phyloP scores from a whole-genome alignment of 352 stramenopile genomes.

The Phytophthora capsici region DNA sequence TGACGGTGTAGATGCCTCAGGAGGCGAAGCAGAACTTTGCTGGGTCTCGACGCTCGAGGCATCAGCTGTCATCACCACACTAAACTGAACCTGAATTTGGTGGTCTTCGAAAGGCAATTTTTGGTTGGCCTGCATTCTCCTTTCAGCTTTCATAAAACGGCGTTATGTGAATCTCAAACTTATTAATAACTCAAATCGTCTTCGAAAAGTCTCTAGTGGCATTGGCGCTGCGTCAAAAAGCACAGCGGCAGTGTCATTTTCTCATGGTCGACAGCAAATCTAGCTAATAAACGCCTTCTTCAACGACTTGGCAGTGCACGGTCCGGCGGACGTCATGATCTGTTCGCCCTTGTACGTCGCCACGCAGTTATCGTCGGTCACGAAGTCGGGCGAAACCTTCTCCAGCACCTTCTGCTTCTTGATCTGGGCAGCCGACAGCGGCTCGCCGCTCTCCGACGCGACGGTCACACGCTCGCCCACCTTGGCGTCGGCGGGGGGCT shows the following conservation, averaged over 20 bases:
- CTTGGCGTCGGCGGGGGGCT: constrained; percentile 90
- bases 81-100: too few relatives aligned
- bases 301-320: constrained; percentile 69
- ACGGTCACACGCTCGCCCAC: constrained; percentile 95
- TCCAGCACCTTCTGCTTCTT: constrained; percentile 92
- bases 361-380: constrained; percentile 69
- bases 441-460: constrained; percentile 68
- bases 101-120: too few relatives aligned
- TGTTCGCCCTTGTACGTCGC: constrained; percentile 83
- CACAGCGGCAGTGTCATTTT: constrained; percentile 3
- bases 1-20: too few relatives aligned
- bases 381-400: constrained; percentile 71
- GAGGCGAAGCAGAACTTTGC: too few relatives aligned
- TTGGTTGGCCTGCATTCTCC: too few relatives aligned
- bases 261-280: constrained; percentile 6
- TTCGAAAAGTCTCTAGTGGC: too few relatives aligned
- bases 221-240: constrained; percentile 9
- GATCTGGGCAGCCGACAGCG: constrained; percentile 77
- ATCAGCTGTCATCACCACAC: too few relatives aligned
- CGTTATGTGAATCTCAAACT: too few relatives aligned
- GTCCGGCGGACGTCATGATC: constrained; percentile 75
- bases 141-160: too few relatives aligned
- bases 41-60: too few relatives aligned
- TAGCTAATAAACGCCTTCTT: constrained; percentile 78
- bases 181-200: too few relatives aligned